Percentiles rank a stretch among this genome's conserved stretches.
phyloP scores from a whole-genome alignment of 495 filamentous ascomycete species.

The Neurospora tetraspora region DNA sequence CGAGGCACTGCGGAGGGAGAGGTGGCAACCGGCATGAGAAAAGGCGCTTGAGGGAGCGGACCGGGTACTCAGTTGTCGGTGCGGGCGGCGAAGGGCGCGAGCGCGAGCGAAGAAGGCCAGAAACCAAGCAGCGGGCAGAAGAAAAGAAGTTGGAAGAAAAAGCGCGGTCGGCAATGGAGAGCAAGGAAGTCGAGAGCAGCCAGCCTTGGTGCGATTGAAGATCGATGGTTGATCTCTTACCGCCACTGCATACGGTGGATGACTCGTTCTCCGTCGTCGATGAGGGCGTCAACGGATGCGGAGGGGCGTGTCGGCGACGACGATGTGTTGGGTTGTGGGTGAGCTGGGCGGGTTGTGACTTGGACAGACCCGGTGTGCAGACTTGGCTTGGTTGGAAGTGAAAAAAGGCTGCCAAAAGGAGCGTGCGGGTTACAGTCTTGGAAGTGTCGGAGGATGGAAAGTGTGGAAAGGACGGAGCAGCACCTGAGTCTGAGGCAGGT shows the following conservation, averaged over 20 bases:
- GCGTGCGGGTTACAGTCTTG: constrained; percentile 10
- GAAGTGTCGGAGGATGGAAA: constrained; percentile 11
- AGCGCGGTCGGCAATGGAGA: not conserved
- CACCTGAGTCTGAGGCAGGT: not conserved
- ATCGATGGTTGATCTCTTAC: not conserved
- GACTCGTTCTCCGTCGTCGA: not conserved
- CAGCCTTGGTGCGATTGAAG: not conserved
- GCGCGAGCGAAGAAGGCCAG: constrained; percentile 16
- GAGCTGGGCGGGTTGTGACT: not conserved
- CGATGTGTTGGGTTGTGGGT: not conserved
- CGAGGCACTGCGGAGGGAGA: constrained; percentile 58
- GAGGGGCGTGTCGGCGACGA: not conserved
- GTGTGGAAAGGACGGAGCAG: not conserved
- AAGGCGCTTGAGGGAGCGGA: constrained; percentile 10
- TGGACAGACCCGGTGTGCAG: not conserved
- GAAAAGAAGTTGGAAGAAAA: not conserved
- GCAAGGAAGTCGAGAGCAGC: not conserved
- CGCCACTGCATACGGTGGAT: not conserved
- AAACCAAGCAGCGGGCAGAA: constrained; percentile 8
- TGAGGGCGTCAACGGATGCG: not conserved
- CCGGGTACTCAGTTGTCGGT: not conserved
- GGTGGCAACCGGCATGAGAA: constrained; percentile 76
- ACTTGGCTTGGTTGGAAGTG: not conserved
- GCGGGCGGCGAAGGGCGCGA: constrained; percentile 14
- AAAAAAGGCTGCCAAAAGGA: constrained; percentile 16